Evolutionary conservation across 2,329 filamentous ascomycete genomes (phyloP).

Genomic region (Cladosporium sphaerospermum): DNA sequence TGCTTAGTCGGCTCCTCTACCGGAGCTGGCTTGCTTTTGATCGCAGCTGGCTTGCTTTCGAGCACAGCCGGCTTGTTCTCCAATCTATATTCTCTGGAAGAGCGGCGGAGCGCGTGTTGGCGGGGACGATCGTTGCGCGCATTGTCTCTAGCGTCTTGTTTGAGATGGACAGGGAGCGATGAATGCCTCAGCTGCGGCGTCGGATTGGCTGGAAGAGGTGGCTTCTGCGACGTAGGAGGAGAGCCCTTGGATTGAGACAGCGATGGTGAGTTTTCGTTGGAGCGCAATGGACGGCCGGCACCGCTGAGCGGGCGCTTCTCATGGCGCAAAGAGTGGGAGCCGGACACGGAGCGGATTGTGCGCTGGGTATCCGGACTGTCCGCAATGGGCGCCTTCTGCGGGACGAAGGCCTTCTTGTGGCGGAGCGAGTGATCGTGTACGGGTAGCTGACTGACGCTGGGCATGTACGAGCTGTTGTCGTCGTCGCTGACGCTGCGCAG

Average conservation of each 20-base stretch:
- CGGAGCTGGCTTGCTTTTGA: background rate
- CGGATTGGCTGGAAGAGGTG: background rate
- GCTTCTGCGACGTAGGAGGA: background rate
- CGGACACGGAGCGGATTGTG: constrained; percentile 1
- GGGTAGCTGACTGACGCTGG: background rate
- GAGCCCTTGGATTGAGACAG: background rate
- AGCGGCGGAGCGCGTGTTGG: constrained; percentile 1
- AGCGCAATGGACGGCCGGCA: constrained; percentile 2
- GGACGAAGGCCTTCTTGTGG: background rate
- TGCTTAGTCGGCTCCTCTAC: background rate
- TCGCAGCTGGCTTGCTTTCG: background rate
- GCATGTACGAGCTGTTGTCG: constrained; percentile 7
- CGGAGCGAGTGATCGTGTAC: background rate
- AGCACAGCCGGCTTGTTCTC: background rate
- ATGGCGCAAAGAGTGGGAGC: constrained; percentile 8
- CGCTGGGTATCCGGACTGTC: background rate
- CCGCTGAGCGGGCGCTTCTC: constrained; percentile 9
- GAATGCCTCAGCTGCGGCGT: constrained; percentile 1
- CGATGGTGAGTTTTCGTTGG: constrained; percentile 1
- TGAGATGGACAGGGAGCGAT: constrained; percentile 2
- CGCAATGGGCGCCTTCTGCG: background rate
- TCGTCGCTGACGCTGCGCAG: constrained; percentile 9
- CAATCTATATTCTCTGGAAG: constrained; percentile 6
- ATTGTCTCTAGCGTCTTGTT: background rate
- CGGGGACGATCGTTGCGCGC: background rate